A percentile compares a stretch with the other conserved stretches of the same genome.
Evolutionary conservation across 163 green algal species (phyloP).

Genomic region (Chlorella variabilis): DNA sequence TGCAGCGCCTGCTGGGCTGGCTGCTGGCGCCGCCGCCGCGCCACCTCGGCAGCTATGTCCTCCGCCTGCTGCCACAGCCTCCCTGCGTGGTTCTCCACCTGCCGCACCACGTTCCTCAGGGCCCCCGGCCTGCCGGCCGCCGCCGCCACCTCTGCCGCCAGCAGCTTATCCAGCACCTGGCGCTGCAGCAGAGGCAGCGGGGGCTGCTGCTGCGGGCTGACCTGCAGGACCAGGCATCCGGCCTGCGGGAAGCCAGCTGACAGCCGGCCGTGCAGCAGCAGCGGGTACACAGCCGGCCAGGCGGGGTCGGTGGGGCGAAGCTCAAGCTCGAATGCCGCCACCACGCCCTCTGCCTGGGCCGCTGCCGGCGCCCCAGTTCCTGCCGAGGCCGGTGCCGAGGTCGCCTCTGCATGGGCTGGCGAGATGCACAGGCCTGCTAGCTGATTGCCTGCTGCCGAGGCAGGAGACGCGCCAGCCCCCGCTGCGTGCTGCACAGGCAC

Average conservation of each 20-base stretch:
- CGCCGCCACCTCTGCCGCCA: constrained; percentile 35
- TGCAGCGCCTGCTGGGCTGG: background rate
- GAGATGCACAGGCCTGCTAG: constrained; percentile 5
- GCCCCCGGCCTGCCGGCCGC: constrained; percentile 1
- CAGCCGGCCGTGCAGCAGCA: constrained; percentile 4
- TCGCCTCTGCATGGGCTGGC: too few species aligned
- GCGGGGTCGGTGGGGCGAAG: constrained; percentile 59
- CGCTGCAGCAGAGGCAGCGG: constrained; percentile 12
- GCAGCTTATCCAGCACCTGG: constrained; percentile 39
- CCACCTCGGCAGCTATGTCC: constrained; percentile 51
- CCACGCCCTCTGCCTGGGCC: background rate
- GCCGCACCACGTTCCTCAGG: constrained; percentile 34
- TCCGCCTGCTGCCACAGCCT: constrained; percentile 42
- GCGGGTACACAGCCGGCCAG: constrained; percentile 40
- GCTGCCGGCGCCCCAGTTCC: background rate
- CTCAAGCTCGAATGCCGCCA: constrained; percentile 36
- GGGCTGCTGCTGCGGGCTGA: background rate
- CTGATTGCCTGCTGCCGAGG: background rate
- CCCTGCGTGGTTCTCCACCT: constrained; percentile 63
- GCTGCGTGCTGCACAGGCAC: background rate
- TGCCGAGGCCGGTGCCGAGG: too few species aligned
- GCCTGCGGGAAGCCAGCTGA: background rate
- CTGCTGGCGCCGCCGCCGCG: constrained; percentile 12
- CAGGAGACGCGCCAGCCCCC: background rate
- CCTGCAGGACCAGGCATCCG: background rate